Percentiles rank a stretch among this genome's conserved stretches.
These are phyloP conservation scores for Thymus quinquecostatus DNA, from an alignment of 257 asterid species.

Conservation along the genomic window DNA sequence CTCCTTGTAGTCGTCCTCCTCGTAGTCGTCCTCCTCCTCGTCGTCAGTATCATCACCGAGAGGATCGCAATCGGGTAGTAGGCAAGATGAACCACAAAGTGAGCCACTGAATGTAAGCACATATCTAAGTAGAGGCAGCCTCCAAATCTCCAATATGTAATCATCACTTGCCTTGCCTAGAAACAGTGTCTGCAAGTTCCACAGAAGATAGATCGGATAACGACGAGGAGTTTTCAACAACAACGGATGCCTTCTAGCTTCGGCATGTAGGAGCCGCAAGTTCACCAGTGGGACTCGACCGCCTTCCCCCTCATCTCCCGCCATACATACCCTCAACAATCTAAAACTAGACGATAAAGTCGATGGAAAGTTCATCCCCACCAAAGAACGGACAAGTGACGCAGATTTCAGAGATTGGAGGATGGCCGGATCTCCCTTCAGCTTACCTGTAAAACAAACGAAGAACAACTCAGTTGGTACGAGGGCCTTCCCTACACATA, in stretches of 20 bases:
- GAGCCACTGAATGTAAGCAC: background rate
- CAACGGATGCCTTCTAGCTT: background rate
- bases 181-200: background rate
- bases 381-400: background rate
- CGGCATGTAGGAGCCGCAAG: background rate
- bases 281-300: background rate
- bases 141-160: background rate
- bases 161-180: background rate
- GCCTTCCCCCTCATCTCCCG: background rate
- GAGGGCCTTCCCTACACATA: too few relatives aligned
- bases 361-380: background rate
- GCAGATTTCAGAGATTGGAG: background rate
- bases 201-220: background rate
- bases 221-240: background rate
- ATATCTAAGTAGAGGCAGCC: constrained; percentile 2
- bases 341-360: background rate
- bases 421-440: background rate
- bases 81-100: background rate
- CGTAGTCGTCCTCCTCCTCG: too few relatives aligned
- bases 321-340: background rate
- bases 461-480: too few relatives aligned
- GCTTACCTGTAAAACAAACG: too few relatives aligned
- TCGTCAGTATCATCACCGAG: background rate
- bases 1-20: too few relatives aligned
- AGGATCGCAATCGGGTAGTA: background rate